Evolutionary conservation across 108 stramenopile genomes (phyloP).

Genomic region (Cyclotella choctawhatcheeana): DNA sequence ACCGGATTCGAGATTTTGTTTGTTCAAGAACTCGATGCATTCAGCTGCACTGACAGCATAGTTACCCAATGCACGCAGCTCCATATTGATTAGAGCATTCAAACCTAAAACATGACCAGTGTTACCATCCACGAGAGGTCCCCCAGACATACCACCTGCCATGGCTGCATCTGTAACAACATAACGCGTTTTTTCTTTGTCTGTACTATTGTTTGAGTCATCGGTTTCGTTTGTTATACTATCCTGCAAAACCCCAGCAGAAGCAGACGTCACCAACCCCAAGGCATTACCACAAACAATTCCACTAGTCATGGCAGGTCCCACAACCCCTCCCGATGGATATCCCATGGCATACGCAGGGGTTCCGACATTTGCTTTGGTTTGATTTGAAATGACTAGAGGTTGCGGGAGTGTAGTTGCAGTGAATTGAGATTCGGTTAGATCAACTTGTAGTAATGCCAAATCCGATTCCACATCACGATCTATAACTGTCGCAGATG

Average conservation of each 20-base stretch:
- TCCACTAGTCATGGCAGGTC: slow-evolving; percentile 44
- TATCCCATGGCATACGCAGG: slow-evolving; percentile 36
- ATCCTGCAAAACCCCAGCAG: background rate
- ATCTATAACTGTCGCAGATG: slow-evolving; percentile 22
- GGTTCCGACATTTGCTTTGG: slow-evolving; percentile 8
- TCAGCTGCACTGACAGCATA: slow-evolving; percentile 42
- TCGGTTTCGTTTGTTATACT: background rate
- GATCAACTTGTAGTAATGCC: slow-evolving; percentile 24
- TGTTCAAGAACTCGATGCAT: slow-evolving; percentile 15
- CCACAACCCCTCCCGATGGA: slow-evolving; percentile 36
- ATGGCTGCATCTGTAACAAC: slow-evolving; percentile 47
- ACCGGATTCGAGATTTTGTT: background rate
- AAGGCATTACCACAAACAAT: slow-evolving; percentile 43
- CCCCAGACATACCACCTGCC: slow-evolving; percentile 46
- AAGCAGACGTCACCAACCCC: slow-evolving; percentile 14
- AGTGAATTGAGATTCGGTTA: background rate
- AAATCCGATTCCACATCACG: slow-evolving; percentile 30
- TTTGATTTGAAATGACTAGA: background rate
- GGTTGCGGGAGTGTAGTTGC: background rate
- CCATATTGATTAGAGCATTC: slow-evolving; percentile 40
- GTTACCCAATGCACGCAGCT: slow-evolving; percentile 42
- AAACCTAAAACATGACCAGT: slow-evolving; percentile 33
- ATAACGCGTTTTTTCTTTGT: background rate
- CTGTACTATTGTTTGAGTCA: background rate
- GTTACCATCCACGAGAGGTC: slow-evolving; percentile 23